Conservation (phyloP, 2,329 filamentous ascomycete species). For the Arthrobotrys musiformis region DNA sequence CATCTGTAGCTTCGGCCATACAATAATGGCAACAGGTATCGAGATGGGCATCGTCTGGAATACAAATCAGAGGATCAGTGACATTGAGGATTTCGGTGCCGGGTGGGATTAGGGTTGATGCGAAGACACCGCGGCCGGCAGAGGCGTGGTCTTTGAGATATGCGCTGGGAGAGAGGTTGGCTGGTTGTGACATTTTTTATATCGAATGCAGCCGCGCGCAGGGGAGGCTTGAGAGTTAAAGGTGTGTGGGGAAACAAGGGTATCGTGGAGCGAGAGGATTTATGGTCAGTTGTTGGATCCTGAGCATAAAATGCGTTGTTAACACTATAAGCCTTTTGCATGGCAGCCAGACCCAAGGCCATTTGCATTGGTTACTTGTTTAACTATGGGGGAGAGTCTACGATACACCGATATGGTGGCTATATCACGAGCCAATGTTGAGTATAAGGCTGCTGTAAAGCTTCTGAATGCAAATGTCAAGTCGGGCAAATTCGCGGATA, state of each 20-base stretch:
- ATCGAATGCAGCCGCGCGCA: too few species aligned
- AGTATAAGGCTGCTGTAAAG: too few species aligned
- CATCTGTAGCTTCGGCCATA: conserved; percentile 63
- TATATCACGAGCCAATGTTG: too few species aligned
- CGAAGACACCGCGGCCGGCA: conserved; percentile 70
- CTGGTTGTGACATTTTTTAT: conserved; percentile 41
- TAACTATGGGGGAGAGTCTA: too few species aligned
- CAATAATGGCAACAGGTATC: conserved; percentile 70
- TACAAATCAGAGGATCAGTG: conserved; percentile 68
- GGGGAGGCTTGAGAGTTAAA: background rate
- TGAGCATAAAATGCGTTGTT: background rate
- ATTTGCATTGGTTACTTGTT: too few species aligned
- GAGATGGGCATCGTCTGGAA: conserved; percentile 68
- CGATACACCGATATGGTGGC: too few species aligned
- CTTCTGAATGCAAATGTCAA: too few species aligned
- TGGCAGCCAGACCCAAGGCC: too few species aligned
- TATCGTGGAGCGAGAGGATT: background rate
- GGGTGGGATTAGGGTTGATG: conserved; percentile 65
- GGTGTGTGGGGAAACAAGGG: background rate
- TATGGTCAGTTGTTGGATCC: conserved; percentile 1
- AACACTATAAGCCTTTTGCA: too few species aligned
- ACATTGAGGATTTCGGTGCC: conserved; percentile 67
- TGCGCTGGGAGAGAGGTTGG: conserved; percentile 25
- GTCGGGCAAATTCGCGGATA: too few species aligned
- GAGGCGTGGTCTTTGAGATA: conserved; percentile 39